Conservation (phyloP, 495 filamentous ascomycete species). For the Chlorociboria aeruginascens region DNA sequence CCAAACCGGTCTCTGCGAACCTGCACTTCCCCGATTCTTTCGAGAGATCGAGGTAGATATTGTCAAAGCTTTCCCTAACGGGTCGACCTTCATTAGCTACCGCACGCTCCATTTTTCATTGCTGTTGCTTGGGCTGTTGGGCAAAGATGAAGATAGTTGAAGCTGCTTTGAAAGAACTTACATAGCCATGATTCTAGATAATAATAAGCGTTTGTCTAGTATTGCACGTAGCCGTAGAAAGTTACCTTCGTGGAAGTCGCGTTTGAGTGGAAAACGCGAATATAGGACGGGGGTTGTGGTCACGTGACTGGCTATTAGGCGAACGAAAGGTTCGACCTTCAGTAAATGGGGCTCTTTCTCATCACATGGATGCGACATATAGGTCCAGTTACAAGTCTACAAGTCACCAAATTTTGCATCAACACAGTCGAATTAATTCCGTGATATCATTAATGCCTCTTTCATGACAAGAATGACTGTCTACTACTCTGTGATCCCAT, state of each 20-base stretch:
- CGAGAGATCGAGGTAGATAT: constrained; percentile 89
- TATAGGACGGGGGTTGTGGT: neutral
- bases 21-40: constrained; percentile 83
- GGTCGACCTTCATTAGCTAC: constrained; percentile 1
- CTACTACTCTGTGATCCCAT: neutral
- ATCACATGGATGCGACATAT: neutral
- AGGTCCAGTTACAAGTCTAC: neutral
- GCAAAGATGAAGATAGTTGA: neutral
- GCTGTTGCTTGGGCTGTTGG: neutral
- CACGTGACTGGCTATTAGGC: neutral
- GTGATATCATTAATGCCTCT: neutral
- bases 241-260: neutral
- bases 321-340: neutral
- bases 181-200: constrained; percentile 1
- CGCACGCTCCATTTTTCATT: neutral
- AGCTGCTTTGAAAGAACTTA: neutral
- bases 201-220: neutral
- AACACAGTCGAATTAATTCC: neutral
- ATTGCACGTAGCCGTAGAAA: neutral
- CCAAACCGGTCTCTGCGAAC: constrained; percentile 83
- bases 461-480: neutral
- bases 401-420: neutral
- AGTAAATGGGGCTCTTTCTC: neutral
- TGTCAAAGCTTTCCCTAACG: constrained; percentile 76
- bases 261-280: neutral